These are phyloP conservation scores for Chloranthus sessilifolius DNA, from an alignment of 164 flowering plant species.

Conservation along the genomic window DNA sequence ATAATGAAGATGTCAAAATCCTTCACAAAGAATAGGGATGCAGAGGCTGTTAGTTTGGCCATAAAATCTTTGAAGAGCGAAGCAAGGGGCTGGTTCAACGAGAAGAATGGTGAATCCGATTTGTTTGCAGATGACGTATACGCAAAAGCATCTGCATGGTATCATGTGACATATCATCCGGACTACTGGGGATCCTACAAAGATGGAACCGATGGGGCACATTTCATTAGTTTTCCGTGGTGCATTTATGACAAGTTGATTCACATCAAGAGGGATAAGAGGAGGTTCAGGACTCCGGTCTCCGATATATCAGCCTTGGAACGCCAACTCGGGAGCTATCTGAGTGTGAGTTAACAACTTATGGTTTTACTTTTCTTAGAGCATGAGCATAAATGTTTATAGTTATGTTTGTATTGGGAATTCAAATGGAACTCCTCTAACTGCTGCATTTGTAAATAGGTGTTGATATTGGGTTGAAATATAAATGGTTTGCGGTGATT, in stretches of 20 bases:
- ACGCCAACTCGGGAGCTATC: constrained; percentile 2
- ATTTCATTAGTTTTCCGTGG: constrained; percentile 86
- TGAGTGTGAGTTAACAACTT: constrained; percentile 11
- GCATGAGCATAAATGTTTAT: too few species aligned
- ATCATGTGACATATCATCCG: constrained; percentile 75
- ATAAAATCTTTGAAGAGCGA: constrained; percentile 66
- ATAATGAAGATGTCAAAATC: constrained; percentile 54
- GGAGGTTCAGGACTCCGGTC: too few species aligned
- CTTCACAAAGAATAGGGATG: constrained; percentile 47
- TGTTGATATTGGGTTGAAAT: too few species aligned
- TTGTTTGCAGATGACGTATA: constrained; percentile 21
- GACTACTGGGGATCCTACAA: constrained; percentile 54
- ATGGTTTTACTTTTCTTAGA: too few species aligned
- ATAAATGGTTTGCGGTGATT: too few species aligned
- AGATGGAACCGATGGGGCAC: constrained; percentile 53
- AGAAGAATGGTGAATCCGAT: constrained; percentile 14
- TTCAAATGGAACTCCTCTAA: too few species aligned
- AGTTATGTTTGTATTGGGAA: too few species aligned
- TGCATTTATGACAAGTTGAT: constrained; percentile 68
- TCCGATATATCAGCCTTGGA: constrained; percentile 4
- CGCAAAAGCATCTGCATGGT: constrained; percentile 91
- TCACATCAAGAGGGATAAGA: constrained; percentile 45
- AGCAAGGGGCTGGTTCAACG: constrained; percentile 58
- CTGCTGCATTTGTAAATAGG: too few species aligned
- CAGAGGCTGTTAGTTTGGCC: constrained; percentile 52